These are phyloP conservation scores for Tolypocladium ophioglossoides DNA, from an alignment of 2,329 filamentous ascomycete species.

Conservation along the genomic window DNA sequence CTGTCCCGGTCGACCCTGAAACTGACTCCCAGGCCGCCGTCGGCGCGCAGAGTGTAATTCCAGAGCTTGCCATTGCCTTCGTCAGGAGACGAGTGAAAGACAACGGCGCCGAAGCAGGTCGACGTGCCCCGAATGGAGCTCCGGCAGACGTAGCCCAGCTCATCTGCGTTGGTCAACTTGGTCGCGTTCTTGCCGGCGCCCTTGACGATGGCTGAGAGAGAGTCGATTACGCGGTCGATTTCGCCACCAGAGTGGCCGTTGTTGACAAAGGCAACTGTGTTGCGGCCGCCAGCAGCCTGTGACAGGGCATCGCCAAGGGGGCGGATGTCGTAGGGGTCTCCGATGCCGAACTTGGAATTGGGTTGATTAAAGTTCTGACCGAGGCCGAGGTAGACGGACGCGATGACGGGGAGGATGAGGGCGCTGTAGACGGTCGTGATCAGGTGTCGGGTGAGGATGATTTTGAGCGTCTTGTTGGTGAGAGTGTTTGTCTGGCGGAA, in stretches of 20 bases:
- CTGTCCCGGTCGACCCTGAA: slow-evolving; percentile 53
- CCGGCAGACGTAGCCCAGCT: slow-evolving; percentile 50
- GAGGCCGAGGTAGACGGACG: slow-evolving; percentile 49
- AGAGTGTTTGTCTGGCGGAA: slow-evolving; percentile 44
- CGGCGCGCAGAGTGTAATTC: slow-evolving; percentile 79
- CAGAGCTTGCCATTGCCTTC: slow-evolving; percentile 58
- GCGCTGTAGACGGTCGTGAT: slow-evolving; percentile 41
- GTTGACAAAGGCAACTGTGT: slow-evolving; percentile 70
- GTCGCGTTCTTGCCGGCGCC: slow-evolving; percentile 39
- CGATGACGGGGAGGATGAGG: slow-evolving; percentile 43
- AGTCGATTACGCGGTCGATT: slow-evolving; percentile 62
- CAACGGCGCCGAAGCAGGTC: slow-evolving; percentile 60
- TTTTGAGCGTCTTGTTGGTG: slow-evolving; percentile 46
- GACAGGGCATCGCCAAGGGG: slow-evolving; percentile 53
- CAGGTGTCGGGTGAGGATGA: slow-evolving; percentile 40
- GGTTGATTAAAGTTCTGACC: slow-evolving; percentile 71
- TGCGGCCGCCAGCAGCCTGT: slow-evolving; percentile 46
- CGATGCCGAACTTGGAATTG: slow-evolving; percentile 62
- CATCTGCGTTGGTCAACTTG: background rate
- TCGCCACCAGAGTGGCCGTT: slow-evolving; percentile 58
- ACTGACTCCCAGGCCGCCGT: slow-evolving; percentile 50
- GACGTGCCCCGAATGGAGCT: slow-evolving; percentile 57
- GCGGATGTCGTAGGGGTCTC: slow-evolving; percentile 45
- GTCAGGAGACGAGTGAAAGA: slow-evolving; percentile 64
- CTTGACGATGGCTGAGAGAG: slow-evolving; percentile 44